Evolutionary conservation across 176 grass and related monocot genomes (phyloP), one percentile per base, ranked within the genome.

Genomic region (Stipa capillata): DNA sequence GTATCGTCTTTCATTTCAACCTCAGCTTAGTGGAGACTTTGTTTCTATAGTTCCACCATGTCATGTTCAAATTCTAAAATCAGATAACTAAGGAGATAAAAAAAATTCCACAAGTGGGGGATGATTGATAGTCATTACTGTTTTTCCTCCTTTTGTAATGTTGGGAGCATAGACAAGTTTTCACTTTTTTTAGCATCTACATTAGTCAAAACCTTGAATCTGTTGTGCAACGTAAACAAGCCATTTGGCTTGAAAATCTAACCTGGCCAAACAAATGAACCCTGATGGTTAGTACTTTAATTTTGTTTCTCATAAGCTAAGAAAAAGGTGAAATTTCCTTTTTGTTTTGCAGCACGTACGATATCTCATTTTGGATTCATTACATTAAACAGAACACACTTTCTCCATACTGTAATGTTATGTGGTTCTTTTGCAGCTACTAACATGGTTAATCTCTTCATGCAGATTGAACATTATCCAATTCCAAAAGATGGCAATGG

Each of bases 401-500:
- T 36, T 34, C 71, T 27, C 52, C 42, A 37, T 18, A 27, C 8
- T 25, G 8, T 14, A 23, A 4, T 45, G 27, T 6, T 18, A 8
- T 68, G 18, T 67, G 59, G 20, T 20, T 48, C 39, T 59, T 69
- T 40, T 72, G 42, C 28, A 85, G 42, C 27, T 72, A 34, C 5
- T 79, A 31, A 79, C 25, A 65, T 52, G 3, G 21, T 16, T 57
- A 31, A 49, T 78, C 76, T 72, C 32, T 84, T 54, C 4, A 63
- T 53, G 41, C 60, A 65, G 87, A 70, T 71, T 87, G 83, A 54
- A 71, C 60, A 72, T 75, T 70, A 62, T 72, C 72, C 62, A 83
- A 83, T 88, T 57, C 65, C 77, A 81, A 90, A 77, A 15, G 41
- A 51, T 64, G 59, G 70, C 52, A n/a, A 65, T 45, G 82, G 34